A percentile compares a stretch with the other conserved stretches of the same genome.
Evolutionary conservation across 1,139 yeast genomes (phyloP).

Genomic region (Entelexis sorbosivorans): DNA sequence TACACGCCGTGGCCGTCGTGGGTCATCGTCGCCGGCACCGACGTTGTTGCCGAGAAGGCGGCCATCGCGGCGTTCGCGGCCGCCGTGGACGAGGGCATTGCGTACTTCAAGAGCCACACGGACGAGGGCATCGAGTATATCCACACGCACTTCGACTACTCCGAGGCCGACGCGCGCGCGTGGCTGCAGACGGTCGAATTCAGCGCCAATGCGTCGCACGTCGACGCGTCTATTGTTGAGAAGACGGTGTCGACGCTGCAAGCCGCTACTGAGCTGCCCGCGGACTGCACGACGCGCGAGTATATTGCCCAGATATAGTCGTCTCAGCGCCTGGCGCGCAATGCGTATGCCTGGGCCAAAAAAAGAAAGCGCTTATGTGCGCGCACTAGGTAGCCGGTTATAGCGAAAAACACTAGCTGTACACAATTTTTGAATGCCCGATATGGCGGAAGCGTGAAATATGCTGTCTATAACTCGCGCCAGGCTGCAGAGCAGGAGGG

Average conservation of each 20-base stretch:
- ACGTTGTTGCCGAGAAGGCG: conserved; percentile 25
- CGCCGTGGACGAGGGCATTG: conserved; percentile 57
- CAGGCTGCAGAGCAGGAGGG: too few relatives aligned
- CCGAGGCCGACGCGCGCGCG: conserved; percentile 60
- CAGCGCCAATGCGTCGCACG: conserved; percentile 38
- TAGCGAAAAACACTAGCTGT: too few relatives aligned
- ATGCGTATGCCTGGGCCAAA: too few relatives aligned
- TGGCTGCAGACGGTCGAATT: conserved; percentile 75
- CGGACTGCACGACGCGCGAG: conserved; percentile 22
- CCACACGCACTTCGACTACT: conserved; percentile 57
- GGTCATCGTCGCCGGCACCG: conserved; percentile 53
- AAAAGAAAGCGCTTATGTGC: too few relatives aligned
- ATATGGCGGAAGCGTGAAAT: too few relatives aligned
- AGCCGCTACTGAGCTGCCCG: conserved; percentile 47
- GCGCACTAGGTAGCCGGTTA: too few relatives aligned
- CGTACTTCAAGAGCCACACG: conserved; percentile 46
- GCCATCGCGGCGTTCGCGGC: conserved; percentile 38
- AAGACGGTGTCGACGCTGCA: conserved; percentile 50
- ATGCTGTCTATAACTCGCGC: too few relatives aligned
- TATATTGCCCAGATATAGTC: conserved; percentile 16
- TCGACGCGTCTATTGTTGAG: conserved; percentile 44
- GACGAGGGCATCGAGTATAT: conserved; percentile 62
- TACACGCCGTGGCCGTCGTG: conserved; percentile 97
- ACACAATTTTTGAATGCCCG: too few relatives aligned
- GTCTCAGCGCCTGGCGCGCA: too few relatives aligned